Evolutionary conservation across 1,139 yeast genomes (phyloP).

Genomic region (Candida freyschussii): DNA sequence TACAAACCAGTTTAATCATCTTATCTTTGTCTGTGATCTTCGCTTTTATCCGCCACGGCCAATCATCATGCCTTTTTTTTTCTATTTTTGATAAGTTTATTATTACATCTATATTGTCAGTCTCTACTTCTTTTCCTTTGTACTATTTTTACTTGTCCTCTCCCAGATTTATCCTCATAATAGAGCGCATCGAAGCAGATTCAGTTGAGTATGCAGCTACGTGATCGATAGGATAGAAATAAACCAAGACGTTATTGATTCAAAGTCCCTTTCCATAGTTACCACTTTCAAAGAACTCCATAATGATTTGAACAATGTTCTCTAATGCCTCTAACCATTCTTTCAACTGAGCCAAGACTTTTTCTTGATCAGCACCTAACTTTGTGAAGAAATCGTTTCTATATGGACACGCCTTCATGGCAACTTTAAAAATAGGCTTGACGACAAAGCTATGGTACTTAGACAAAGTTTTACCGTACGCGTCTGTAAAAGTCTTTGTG

Average conservation of each 20-base stretch:
- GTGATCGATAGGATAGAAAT: not conserved
- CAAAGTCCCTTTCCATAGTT: slow-evolving; percentile 88
- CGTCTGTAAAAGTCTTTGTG: slow-evolving; percentile 73
- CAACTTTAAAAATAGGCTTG: slow-evolving; percentile 84
- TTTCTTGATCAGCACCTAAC: slow-evolving; percentile 65
- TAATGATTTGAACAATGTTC: slow-evolving; percentile 63
- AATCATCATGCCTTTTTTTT: not conserved
- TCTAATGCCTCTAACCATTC: slow-evolving; percentile 78
- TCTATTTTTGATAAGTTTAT: not conserved
- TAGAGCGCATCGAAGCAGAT: too few relatives aligned
- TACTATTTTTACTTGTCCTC: not conserved
- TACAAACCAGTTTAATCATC: too few relatives aligned
- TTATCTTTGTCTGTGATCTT: too few relatives aligned
- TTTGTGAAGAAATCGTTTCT: slow-evolving; percentile 80
- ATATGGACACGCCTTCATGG: slow-evolving; percentile 95
- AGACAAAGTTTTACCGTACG: slow-evolving; percentile 73
- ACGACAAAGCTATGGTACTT: slow-evolving; percentile 79
- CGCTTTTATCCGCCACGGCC: too few relatives aligned
- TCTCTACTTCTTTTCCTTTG: not conserved
- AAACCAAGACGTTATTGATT: slow-evolving; percentile 6
- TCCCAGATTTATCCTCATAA: too few relatives aligned
- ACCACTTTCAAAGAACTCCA: slow-evolving; percentile 72
- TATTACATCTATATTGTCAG: not conserved
- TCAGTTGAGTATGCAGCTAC: too few relatives aligned
- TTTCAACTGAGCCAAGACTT: slow-evolving; percentile 59